Conservation (phyloP, 2,329 filamentous ascomycete genomes). For the Cordyceps tenuipes region DNA sequence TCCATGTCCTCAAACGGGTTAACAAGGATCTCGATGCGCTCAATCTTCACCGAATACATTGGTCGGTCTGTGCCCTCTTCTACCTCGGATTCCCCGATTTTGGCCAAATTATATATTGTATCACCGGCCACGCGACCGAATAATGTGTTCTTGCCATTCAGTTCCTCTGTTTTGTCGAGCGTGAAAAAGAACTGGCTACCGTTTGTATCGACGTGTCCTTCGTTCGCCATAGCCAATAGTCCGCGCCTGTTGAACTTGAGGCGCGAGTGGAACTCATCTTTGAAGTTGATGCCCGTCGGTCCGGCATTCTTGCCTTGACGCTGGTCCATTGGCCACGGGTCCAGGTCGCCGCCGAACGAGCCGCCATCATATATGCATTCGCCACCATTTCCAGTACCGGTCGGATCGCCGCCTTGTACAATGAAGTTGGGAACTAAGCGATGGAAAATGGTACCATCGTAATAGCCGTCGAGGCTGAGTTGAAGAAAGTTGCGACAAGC, state of each 20-base stretch:
- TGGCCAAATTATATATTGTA: slow-evolving; percentile 91
- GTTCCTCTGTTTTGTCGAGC: slow-evolving; percentile 71
- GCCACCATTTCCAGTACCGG: slow-evolving; percentile 83
- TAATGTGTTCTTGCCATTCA: slow-evolving; percentile 84
- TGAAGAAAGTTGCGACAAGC: slow-evolving; percentile 94
- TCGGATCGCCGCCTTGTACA: slow-evolving; percentile 89
- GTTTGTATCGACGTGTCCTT: slow-evolving; percentile 68
- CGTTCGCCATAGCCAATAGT: slow-evolving; percentile 92
- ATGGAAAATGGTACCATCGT: slow-evolving; percentile 89
- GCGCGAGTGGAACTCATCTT: slow-evolving; percentile 84
- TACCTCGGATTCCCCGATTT: slow-evolving; percentile 83
- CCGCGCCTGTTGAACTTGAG: slow-evolving; percentile 90
- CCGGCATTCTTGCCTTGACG: slow-evolving; percentile 54
- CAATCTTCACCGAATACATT: slow-evolving; percentile 76
- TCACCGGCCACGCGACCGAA: slow-evolving; percentile 90
- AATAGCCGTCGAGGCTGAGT: slow-evolving; percentile 90
- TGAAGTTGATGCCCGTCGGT: slow-evolving; percentile 51
- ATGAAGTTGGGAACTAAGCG: slow-evolving; percentile 88
- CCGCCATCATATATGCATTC: slow-evolving; percentile 88
- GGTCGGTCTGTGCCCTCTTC: slow-evolving; percentile 73
- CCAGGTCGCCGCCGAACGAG: slow-evolving; percentile 61
- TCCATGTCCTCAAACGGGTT: slow-evolving; percentile 80
- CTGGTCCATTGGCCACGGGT: slow-evolving; percentile 63
- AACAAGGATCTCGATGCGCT: slow-evolving; percentile 63
- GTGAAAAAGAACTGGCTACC: slow-evolving; percentile 98